Evolutionary conservation across 2,329 filamentous ascomycete species (phyloP), one percentile per base, ranked within the genome.

Genomic region (Stromatinia cepivora): DNA sequence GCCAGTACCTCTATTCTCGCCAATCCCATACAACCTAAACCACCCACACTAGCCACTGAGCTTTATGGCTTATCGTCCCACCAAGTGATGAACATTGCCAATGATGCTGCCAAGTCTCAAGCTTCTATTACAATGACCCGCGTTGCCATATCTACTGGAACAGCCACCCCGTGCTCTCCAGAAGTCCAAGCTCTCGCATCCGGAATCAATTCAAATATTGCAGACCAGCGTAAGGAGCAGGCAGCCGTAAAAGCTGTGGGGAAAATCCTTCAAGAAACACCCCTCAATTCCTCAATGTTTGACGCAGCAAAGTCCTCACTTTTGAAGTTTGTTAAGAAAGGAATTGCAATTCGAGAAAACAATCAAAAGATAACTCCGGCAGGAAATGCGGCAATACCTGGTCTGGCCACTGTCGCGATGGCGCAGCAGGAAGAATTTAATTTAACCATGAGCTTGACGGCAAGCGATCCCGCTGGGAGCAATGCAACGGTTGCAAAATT

Each of bases 361-460:
- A 75, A 75, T 31, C 74, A 75, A 68, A 73, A 72, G 70, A 73
- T 75, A 48, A 69, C 72, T 10, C 74, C 74, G 5, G 36, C 50
- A 4, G 73, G 73, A 25, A 75, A 75, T 59, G 67, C 62, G 1
- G 74, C 74, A 1, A 57, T 71, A 13, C 34, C 71, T 10, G 73
- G 73, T 0, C 34, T 75, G 58, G 73, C 74, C 3, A 74, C 31
- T 3, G 74, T 75, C 0, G 72, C 72, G 6, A 73, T 66, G 63
- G 73, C 73, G 31, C 73, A 75, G 62, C 50, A 64, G 69, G 66
- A 65, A 34, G 73, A 75, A 42, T 63, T 75, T 34, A 72, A 68
- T 58, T 46, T 75, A 22, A 74, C 73, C 3, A 70, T 69, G 69
- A 63, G 69, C 15, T 56, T 75, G 62, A 66, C 67, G 8, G 48